Base-by-base conservation (phyloP, 306 rosid species). In the Glycyrrhiza uralensis region DNA sequence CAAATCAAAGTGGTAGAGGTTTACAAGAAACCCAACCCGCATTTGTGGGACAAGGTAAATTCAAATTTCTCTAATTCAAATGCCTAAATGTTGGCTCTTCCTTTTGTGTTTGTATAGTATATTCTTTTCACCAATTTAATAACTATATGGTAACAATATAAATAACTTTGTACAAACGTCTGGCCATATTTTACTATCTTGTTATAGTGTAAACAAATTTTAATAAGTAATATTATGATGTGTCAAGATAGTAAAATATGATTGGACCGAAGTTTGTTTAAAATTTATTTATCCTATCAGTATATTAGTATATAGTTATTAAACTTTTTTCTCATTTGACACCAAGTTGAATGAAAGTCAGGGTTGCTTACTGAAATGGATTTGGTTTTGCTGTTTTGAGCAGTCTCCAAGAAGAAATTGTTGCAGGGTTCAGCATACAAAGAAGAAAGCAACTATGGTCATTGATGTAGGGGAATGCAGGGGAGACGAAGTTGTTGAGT, bases 371-470 rank as follows among this genome's bases (percentile, higher is more conserved):
- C 4, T 55, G 22, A 71, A 66, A 24, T 68, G 54, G 10, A 12
- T 78, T 56, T 79, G 38, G 4, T 33, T 51, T 71, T 54, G 73
- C 7, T 35, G 28, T 24, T 54, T 77, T 61, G 77, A 20, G 18
- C 83, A 90, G 96, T 63, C 92, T 57, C 89, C 94, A 3, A 88
- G 96, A 76, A 90, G 89, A 63, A 90, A 85, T 13, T 90, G 92
- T 46, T 90, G 96, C 64, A 86, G 84, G 80, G 64, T 88, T 35
- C 36, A 60, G 45, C 71, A 63, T 1, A 26, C 81, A 1, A 74
- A 80, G 71, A 81, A 68, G 79, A 76, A 83, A 23, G 84, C 79
- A 24, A 72, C 49, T 1, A 1, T 90, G 79, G 59, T 67, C 59
- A 79, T 90, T 59, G 83, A 83, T 33, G 96, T 88, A 1, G 90